Evolutionary conservation across 1,284 basidiomycete genomes (phyloP).

Genomic region (Agroathelia rolfsii): DNA sequence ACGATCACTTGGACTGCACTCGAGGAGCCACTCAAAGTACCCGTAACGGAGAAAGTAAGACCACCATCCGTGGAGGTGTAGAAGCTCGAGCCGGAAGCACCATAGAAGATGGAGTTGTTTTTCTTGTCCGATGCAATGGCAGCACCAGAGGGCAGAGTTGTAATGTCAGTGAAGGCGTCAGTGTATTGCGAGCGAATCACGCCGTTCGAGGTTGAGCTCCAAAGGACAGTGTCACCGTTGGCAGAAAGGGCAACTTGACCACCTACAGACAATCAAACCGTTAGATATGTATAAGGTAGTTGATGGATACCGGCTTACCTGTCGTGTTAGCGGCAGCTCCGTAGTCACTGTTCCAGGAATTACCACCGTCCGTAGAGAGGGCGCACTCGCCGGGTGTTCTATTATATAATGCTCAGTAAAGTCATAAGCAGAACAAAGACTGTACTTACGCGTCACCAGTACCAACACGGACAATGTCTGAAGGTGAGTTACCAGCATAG

Average conservation of each 20-base stretch:
- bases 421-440: no score
- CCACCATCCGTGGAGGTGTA: constrained; percentile 48
- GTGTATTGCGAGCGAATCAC: constrained; percentile 43
- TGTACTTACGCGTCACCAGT: constrained; percentile 34
- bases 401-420: no score
- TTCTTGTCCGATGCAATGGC: constrained; percentile 54
- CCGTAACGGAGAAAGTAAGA: constrained; percentile 35
- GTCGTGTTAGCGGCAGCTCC: constrained; percentile 41
- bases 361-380: constrained; percentile 44
- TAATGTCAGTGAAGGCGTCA: constrained; percentile 36
- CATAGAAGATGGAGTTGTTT: constrained; percentile 48
- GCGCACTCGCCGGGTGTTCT: constrained; percentile 44
- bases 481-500: constrained; percentile 46
- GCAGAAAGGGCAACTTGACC: constrained; percentile 53
- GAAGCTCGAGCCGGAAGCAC: constrained; percentile 39
- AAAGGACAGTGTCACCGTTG: constrained; percentile 45
- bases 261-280: no score
- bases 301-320: no score
- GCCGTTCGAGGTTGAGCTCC: constrained; percentile 38
- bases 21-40: constrained; percentile 37
- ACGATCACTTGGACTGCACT: constrained; percentile 42
- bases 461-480: constrained; percentile 44
- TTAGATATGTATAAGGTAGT: no score
- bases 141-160: constrained; percentile 39
- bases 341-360: no score